Percentiles rank a stretch among this genome's conserved stretches.
These are phyloP conservation scores for Botryotinia convoluta DNA, from an alignment of 2,329 filamentous ascomycete species.

Conservation along the genomic window DNA sequence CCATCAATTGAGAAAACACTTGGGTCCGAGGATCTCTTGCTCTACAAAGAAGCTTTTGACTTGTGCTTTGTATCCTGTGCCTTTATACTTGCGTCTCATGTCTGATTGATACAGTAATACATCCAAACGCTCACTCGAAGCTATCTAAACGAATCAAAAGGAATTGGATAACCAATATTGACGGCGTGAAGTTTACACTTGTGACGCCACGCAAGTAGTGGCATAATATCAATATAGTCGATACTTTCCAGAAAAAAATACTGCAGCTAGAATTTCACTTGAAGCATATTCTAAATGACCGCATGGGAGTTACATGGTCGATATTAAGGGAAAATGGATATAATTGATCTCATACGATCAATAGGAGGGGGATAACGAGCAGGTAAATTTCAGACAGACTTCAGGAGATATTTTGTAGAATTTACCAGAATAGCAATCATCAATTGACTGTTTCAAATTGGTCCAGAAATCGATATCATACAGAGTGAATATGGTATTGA, in stretches of 20 bases:
- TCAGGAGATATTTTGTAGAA: background rate
- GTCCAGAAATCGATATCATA: background rate
- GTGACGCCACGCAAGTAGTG: background rate
- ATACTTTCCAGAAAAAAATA: background rate
- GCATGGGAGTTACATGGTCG: background rate
- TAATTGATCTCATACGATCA: background rate
- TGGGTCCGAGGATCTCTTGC: too few species aligned
- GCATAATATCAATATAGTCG: background rate
- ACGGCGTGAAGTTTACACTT: background rate
- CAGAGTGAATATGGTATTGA: background rate
- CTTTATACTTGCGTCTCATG: too few species aligned
- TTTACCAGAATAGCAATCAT: background rate
- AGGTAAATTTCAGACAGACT: background rate
- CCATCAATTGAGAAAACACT: too few species aligned
- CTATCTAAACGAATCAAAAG: too few species aligned
- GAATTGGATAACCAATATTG: too few species aligned
- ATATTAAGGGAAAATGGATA: background rate
- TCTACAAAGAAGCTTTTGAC: too few species aligned
- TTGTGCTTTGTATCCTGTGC: too few species aligned
- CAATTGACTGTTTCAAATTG: background rate
- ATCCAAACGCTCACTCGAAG: too few species aligned
- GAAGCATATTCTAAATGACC: background rate
- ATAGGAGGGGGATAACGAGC: background rate
- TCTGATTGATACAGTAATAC: too few species aligned
- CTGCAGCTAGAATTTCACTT: background rate